Base-by-base conservation (phyloP, 2,329 filamentous ascomycete genomes). In the Triangularia setosa region DNA sequence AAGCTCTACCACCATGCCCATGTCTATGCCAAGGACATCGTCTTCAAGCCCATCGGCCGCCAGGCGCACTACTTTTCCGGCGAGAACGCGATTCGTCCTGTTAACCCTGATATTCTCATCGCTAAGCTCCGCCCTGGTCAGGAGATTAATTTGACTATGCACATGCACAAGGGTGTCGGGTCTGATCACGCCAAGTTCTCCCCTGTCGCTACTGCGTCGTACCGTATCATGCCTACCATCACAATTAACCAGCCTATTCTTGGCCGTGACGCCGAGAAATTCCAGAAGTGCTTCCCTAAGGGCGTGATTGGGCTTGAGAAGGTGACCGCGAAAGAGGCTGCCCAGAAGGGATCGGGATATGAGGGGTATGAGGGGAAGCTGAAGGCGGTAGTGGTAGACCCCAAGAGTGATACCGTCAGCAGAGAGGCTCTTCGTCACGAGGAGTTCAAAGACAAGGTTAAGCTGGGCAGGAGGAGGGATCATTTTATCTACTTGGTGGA, bases 401-500 rank as follows among this genome's bases (percentile, higher is more conserved):
- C 94, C 1, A 96, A 97, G 88, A 91, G 90, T 73, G 96, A 99
- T 76, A 98, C 94, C 0, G 94, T 99, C 67, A 96, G 91, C 78
- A 87, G 95, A 70, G 96, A 99, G 79, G 95, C 90, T 73, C 79
- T 99, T 74, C 87, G 95, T 58, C 94, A 99, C 75, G 84, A 89
- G 25, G 95, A 98, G 79, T 98, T 99, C 79, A 87, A 95, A 78
- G 91, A 88, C 75, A 99, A 97, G 82, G 95, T 99, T 68, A 93
- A 93, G 82, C 86, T 99, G 30, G 95, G 95, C 53, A 85, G 96
- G 62, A 82, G 93, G 72, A 84, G 93, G 69, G 95, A 99, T 76
- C 96, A 99, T 80, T 99, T 99, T 77, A 98, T 99, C 78, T 99
- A 95, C 83, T 90, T 88, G 62, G 84, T 99, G 35, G 95, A 99